These are phyloP conservation scores for Trichoderma asperelloides DNA, from an alignment of 495 filamentous ascomycete species.

Conservation along the genomic window DNA sequence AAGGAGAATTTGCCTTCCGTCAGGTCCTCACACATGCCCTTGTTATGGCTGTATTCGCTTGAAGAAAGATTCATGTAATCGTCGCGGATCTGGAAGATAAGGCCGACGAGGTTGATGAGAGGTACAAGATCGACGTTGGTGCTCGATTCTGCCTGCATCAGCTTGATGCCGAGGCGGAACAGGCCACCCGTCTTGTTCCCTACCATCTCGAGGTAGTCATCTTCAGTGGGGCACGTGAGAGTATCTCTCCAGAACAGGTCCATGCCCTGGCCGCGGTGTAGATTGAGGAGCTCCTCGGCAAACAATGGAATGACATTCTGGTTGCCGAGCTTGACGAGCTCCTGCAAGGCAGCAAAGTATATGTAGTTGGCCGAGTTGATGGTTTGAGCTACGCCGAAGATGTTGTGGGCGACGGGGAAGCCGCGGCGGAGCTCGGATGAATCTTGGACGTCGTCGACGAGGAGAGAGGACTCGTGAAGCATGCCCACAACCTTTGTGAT, in stretches of 20 bases:
- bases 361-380: conserved; percentile 97
- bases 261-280: conserved; percentile 95
- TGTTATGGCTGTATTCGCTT: conserved; percentile 69
- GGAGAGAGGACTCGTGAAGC: conserved; percentile 86
- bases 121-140: conserved; percentile 63
- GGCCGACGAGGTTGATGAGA: conserved; percentile 81
- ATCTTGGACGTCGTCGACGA: conserved; percentile 93
- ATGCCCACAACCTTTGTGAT: conserved; percentile 86
- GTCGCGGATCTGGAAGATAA: conserved; percentile 94
- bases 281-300: conserved; percentile 81
- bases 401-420: conserved; percentile 83
- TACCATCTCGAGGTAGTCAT: conserved; percentile 98
- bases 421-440: conserved; percentile 75
- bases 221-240: conserved; percentile 84
- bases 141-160: conserved; percentile 87
- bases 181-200: conserved; percentile 95
- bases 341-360: conserved; percentile 83
- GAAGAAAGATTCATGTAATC: conserved; percentile 86
- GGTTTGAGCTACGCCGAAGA: conserved; percentile 92
- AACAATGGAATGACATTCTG: conserved; percentile 66
- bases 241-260: conserved; percentile 97
- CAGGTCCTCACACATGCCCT: conserved; percentile 92
- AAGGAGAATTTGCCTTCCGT: conserved; percentile 98
- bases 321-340: conserved; percentile 68
- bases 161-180: conserved; percentile 85